These are phyloP conservation scores for Skeletonema potamos DNA, from an alignment of 108 stramenopile genomes.

Conservation along the genomic window DNA sequence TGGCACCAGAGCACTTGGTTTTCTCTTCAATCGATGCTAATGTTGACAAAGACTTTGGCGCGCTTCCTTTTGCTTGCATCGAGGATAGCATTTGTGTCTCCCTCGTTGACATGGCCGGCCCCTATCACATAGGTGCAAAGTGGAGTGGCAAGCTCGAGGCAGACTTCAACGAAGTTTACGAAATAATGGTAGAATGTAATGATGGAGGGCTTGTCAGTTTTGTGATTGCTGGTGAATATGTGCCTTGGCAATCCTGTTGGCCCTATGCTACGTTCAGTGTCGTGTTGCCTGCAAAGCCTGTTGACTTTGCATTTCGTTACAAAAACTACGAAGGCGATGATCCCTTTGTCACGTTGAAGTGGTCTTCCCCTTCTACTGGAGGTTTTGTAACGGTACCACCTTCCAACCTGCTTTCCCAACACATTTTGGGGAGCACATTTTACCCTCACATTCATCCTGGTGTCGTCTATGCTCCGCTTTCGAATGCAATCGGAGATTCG, in stretches of 20 bases:
- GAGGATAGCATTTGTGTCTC: background rate
- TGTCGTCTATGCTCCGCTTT: constrained; percentile 3
- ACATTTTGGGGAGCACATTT: background rate
- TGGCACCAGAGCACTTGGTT: constrained; percentile 7
- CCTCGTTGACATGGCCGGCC: constrained; percentile 3
- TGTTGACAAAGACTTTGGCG: constrained; percentile 6
- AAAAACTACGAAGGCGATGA: constrained; percentile 7
- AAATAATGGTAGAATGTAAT: constrained; percentile 11
- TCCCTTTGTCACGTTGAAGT: constrained; percentile 7
- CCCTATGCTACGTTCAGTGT: background rate
- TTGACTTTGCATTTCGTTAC: constrained; percentile 19
- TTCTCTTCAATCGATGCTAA: constrained; percentile 4
- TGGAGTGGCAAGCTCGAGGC: constrained; percentile 21
- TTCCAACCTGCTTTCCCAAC: constrained; percentile 3
- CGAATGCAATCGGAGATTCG: constrained; percentile 18
- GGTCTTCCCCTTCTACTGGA: constrained; percentile 4
- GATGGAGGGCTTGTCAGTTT: constrained; percentile 10
- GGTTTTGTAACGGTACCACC: constrained; percentile 7
- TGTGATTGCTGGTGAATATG: constrained; percentile 8
- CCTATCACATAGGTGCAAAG: constrained; percentile 1
- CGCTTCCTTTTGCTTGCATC: background rate
- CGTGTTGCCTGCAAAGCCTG: constrained; percentile 6
- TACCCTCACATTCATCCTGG: constrained; percentile 14
- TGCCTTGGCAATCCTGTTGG: constrained; percentile 21
- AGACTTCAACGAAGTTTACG: constrained; percentile 11